Evolutionary conservation across 1,284 basidiomycete genomes (phyloP).

Genomic region (Kwoniella shivajii): DNA sequence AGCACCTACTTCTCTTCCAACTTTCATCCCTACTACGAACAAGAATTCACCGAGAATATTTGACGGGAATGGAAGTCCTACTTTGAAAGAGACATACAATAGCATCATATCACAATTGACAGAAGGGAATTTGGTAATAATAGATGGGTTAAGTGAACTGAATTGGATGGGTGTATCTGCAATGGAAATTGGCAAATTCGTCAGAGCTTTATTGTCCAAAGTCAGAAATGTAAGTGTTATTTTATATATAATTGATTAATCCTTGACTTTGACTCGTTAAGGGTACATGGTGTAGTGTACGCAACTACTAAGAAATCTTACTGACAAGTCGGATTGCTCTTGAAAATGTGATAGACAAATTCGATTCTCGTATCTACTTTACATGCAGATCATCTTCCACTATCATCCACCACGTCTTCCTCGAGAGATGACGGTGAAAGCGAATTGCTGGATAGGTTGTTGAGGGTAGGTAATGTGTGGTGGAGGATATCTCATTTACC

Average conservation of each 20-base stretch:
- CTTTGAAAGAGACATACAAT: conserved; percentile 33
- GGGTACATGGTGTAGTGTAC: too few relatives aligned
- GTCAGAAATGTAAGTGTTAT: conserved; percentile 21
- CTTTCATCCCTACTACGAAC: background rate
- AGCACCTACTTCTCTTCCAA: conserved; percentile 31
- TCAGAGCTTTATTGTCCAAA: conserved; percentile 33
- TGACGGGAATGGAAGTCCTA: conserved; percentile 18
- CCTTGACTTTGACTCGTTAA: too few relatives aligned
- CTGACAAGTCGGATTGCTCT: too few relatives aligned
- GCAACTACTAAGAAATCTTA: too few relatives aligned
- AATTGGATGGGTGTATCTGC: conserved; percentile 36
- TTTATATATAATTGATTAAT: too few relatives aligned
- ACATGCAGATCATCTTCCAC: conserved; percentile 41
- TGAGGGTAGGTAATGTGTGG: conserved; percentile 38
- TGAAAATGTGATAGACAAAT: conserved; percentile 16
- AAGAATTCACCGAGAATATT: conserved; percentile 25
- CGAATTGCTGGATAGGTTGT: conserved; percentile 35
- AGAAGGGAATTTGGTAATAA: conserved; percentile 32
- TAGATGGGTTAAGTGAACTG: conserved; percentile 47
- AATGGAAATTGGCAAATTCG: conserved; percentile 33
- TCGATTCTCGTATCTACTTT: conserved; percentile 36
- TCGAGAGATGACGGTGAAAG: conserved; percentile 7
- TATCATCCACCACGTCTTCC: conserved; percentile 12
- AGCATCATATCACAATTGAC: conserved; percentile 10
- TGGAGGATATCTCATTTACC: conserved; percentile 47